Conservation (phyloP, 345 rosid species). For the Linum usitatissimum region DNA sequence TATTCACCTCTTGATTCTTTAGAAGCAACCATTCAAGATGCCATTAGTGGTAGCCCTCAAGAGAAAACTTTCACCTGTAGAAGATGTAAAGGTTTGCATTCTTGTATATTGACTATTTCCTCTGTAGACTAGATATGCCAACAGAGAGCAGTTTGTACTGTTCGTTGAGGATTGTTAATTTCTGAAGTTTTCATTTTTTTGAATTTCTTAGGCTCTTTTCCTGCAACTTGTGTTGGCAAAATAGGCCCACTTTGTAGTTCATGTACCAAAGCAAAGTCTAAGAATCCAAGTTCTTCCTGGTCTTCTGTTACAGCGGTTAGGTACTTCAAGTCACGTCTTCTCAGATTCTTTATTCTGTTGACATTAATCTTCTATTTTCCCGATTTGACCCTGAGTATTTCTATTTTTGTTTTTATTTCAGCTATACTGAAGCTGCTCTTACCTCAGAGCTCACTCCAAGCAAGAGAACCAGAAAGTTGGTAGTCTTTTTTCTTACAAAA, state of each 20-base stretch:
- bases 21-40: conserved; percentile 56
- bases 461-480: conserved; percentile 1
- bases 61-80: conserved; percentile 66
- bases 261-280: conserved; percentile 37
- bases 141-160: background rate
- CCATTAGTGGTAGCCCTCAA: conserved; percentile 42
- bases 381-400: no score
- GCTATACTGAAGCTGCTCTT: no score
- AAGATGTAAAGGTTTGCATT: conserved; percentile 63
- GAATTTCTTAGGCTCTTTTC: conserved; percentile 43
- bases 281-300: background rate
- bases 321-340: background rate
- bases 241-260: conserved; percentile 66
- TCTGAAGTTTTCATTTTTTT: conserved; percentile 7
- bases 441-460: background rate
- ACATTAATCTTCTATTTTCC: no score
- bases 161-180: conserved; percentile 6
- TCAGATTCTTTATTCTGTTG: background rate
- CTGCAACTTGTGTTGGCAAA: conserved; percentile 51
- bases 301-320: background rate
- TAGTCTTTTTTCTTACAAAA: background rate
- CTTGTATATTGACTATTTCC: background rate
- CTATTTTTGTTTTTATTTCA: no score
- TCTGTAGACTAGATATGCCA: conserved; percentile 1
- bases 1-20: conserved; percentile 54